phyloP scores from a whole-genome alignment of 2,329 filamentous ascomycete genomes.

The Domatiomyces catenatus region DNA sequence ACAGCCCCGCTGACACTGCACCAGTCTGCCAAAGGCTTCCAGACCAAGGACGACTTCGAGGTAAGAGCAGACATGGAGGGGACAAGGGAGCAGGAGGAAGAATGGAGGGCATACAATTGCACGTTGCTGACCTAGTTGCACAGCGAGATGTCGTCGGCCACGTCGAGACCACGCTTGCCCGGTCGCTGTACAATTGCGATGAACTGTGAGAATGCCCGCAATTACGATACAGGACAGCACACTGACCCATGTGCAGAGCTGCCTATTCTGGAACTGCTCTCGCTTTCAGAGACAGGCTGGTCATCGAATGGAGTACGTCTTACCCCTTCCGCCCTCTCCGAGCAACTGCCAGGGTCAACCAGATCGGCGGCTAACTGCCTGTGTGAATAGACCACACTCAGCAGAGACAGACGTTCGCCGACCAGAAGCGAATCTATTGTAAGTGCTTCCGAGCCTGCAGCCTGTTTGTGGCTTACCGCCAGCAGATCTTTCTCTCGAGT shows the following conservation, averaged over 20 bases:
- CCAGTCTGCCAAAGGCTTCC: constrained; percentile 54
- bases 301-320: constrained; percentile 64
- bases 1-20: neutral
- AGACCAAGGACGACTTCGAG: constrained; percentile 64
- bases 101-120: constrained; percentile 2
- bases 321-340: neutral
- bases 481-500: constrained; percentile 77
- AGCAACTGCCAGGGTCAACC: neutral
- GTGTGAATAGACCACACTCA: constrained; percentile 56
- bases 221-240: neutral
- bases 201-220: constrained; percentile 39
- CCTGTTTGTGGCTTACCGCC: neutral
- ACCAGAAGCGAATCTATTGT: constrained; percentile 90
- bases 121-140: constrained; percentile 2
- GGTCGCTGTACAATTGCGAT: constrained; percentile 96
- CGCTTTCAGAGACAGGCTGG: constrained; percentile 80
- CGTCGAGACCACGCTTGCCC: constrained; percentile 89
- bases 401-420: constrained; percentile 79
- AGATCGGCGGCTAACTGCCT: neutral
- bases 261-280: constrained; percentile 83
- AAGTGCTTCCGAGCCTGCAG: constrained; percentile 17
- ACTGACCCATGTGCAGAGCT: constrained; percentile 35
- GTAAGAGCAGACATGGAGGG: constrained; percentile 20
- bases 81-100: neutral
- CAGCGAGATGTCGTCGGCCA: constrained; percentile 77